Conservation (phyloP, 2,329 filamentous ascomycete genomes). For the Cercospora sp. region DNA sequence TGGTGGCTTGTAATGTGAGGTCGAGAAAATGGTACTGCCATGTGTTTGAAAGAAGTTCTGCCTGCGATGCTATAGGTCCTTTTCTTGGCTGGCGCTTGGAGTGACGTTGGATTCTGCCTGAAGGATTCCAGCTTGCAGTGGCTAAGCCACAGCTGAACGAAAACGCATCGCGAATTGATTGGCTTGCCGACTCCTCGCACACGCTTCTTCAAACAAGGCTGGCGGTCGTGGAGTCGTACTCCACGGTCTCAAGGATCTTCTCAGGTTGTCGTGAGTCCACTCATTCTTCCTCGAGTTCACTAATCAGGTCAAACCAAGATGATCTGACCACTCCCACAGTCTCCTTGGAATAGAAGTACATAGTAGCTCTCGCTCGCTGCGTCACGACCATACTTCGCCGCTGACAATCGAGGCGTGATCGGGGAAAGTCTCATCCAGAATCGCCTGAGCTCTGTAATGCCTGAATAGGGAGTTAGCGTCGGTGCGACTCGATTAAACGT, state of each 20-base stretch:
- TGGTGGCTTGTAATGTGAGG: background rate
- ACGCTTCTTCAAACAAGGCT: background rate
- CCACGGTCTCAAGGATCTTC: too few relatives aligned
- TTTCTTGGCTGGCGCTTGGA: background rate
- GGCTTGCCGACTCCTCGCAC: too few relatives aligned
- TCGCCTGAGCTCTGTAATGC: slow-evolving; percentile 5
- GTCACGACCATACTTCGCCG: background rate
- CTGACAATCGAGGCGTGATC: background rate
- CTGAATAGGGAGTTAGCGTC: background rate
- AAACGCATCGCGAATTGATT: too few relatives aligned
- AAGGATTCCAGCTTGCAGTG: background rate
- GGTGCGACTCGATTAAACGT: background rate
- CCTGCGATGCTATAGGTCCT: background rate
- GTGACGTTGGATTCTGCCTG: background rate
- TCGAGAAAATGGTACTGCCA: background rate
- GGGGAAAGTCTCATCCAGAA: background rate
- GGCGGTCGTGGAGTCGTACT: background rate
- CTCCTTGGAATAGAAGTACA: slow-evolving; percentile 22
- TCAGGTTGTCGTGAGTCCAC: too few relatives aligned
- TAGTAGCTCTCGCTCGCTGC: slow-evolving; percentile 20
- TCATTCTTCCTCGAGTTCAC: background rate
- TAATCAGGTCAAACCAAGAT: slow-evolving; percentile 2
- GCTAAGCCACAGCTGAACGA: background rate
- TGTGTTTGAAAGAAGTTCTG: background rate
- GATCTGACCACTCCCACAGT: slow-evolving; percentile 16